Conservation (phyloP, 2,329 filamentous ascomycete genomes). For the Coniochaeta sp. region DNA sequence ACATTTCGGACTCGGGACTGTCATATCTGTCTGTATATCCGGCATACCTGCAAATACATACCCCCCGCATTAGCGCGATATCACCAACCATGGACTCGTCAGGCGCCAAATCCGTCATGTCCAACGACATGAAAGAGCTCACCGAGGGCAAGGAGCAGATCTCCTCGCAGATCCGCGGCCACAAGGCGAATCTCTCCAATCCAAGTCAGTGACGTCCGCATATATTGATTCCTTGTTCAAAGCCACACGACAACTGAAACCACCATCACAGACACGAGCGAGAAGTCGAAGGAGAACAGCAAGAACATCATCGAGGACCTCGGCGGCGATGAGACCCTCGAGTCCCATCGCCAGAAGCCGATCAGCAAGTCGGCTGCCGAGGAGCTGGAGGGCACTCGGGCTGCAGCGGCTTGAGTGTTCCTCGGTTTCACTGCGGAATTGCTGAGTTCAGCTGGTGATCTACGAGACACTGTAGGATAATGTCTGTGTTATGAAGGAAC, state of each 20-base stretch:
- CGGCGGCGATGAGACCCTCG: conserved; percentile 34
- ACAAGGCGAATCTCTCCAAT: conserved; percentile 40
- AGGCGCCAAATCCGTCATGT: conserved; percentile 30
- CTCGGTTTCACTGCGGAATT: not conserved
- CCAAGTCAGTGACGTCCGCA: conserved; percentile 28
- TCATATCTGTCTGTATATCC: too few species aligned
- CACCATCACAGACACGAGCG: conserved; percentile 30
- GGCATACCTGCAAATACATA: not conserved
- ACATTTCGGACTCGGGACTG: too few species aligned
- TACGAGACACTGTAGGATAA: too few species aligned
- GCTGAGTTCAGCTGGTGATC: too few species aligned
- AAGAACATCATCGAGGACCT: conserved; percentile 30
- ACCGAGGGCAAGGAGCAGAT: conserved; percentile 19
- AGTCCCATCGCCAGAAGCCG: conserved; percentile 31
- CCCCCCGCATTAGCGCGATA: not conserved
- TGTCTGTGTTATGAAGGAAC: too few species aligned
- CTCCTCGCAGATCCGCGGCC: conserved; percentile 23
- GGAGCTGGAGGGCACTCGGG: conserved; percentile 29
- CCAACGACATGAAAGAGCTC: conserved; percentile 33
- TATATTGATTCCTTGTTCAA: not conserved
- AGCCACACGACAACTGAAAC: not conserved
- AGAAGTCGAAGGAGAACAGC: conserved; percentile 36
- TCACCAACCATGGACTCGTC: conserved; percentile 22
- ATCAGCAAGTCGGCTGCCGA: conserved; percentile 32
- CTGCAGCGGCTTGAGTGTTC: conserved; percentile 9